Evolutionary conservation across 2,329 filamentous ascomycete genomes (phyloP), one percentile per base, ranked within the genome.

Genomic region (Monosporascus cannonballus): DNA sequence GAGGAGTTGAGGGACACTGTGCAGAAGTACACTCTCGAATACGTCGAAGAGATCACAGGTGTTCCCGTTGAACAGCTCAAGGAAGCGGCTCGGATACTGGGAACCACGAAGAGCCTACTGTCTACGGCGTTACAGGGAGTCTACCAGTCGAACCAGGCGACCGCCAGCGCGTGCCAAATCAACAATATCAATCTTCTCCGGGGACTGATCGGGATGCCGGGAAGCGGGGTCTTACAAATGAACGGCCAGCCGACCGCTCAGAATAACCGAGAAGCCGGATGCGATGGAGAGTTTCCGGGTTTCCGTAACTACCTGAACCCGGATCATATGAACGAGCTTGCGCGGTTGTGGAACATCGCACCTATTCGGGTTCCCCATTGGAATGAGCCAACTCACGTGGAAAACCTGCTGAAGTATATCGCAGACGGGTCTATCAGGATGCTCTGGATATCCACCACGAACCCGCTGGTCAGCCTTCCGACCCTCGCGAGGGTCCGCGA

Each of bases 101-200:
- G 69, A 7, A 68, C 61, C 6, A 56, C 64, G 0, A 56, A 53
- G 11, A 65, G 57, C 22, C 59, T 72, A 2, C 55, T 71, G 8
- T 72, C 69, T 2, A 71, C 69, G 4, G 67, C 67, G 1, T 55
- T 73, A 1, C 70, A 72, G 54, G 70, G 70, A 3, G 70, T 72
- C 5, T 72, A 72, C 51, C 69, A 72, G 54, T 70, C 69, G 1
- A 69, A 71, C 58, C 70, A 72, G 53, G 68, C 67, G n/a, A 71
- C 70, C 3, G 69, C 70, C 2, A 64, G 61, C 49, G 69, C 69
- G 1, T 71, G 69, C 54, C 67, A 70, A 54, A 69, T 72, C 56
- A 71, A 72, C 58, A 72, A 71, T 54, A 71, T 72, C 61, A 71
- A 71, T 47, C 63, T 72, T 1, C 58, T 71, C 2, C 63, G 63